phyloP scores from a whole-genome alignment of 2,329 filamentous ascomycete species.

The Thielaviopsis musarum region DNA sequence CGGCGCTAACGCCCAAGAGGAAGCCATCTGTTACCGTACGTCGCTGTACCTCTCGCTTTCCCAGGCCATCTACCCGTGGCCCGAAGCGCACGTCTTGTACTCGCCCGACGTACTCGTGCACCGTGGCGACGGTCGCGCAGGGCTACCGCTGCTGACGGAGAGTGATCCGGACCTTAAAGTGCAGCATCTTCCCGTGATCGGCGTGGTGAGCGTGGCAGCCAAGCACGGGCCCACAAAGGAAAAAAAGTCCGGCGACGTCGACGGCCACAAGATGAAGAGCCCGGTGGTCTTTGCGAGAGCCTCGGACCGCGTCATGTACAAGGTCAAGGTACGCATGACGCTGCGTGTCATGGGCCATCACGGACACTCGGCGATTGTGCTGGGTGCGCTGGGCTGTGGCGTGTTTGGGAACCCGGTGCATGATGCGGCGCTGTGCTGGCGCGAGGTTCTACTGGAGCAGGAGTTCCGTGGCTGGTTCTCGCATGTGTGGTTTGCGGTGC shows the following conservation, averaged over 20 bases:
- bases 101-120: conserved; percentile 43
- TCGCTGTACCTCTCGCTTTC: conserved; percentile 33
- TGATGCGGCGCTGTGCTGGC: conserved; percentile 47
- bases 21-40: conserved; percentile 49
- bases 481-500: conserved; percentile 6
- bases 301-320: conserved; percentile 35
- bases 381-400: conserved; percentile 55
- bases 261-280: conserved; percentile 14
- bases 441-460: conserved; percentile 38
- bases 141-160: conserved; percentile 28
- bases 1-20: conserved; percentile 50
- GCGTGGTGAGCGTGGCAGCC: conserved; percentile 44
- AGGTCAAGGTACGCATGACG: conserved; percentile 44
- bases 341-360: conserved; percentile 41
- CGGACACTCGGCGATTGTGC: conserved; percentile 40
- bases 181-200: conserved; percentile 32
- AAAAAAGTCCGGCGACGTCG: not conserved
- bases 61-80: conserved; percentile 34
- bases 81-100: conserved; percentile 35
- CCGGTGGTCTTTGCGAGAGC: conserved; percentile 23
- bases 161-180: conserved; percentile 16
- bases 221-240: conserved; percentile 24
- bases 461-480: conserved; percentile 51
- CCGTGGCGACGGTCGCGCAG: conserved; percentile 29
- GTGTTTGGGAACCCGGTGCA: conserved; percentile 44